Evolutionary conservation across 345 rosid species (phyloP), one percentile per base, ranked within the genome.

Genomic region (Populus alba): DNA sequence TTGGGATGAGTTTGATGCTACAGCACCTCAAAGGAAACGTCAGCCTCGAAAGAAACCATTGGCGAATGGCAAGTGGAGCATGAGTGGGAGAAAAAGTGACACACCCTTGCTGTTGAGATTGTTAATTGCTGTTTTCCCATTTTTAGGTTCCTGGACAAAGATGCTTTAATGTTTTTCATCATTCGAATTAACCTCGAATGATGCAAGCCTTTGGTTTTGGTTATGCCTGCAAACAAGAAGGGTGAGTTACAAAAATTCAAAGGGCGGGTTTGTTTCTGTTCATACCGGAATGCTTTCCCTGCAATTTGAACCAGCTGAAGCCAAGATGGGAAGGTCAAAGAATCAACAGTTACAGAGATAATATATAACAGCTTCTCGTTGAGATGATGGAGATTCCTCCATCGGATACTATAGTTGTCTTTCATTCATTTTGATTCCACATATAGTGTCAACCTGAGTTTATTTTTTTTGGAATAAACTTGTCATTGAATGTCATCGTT

Each of bases 61-160:
- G 27, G 66, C 22, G 49, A 71, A 81, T 23, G 77, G 82, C 72
- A 84, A 81, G 81, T 78, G 75, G 77, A 84, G 87, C 33, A 75
- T 41, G 70, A 71, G 76, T 61, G 73, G 65, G 27, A 75, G 82
- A 63, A 77, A 69, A 79, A 77, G 79, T 17, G 83, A 81, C 23
- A 71, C 76, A 8, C 92, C 92, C 15, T 82, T 88, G 73, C 78
- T 88, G 69, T 66, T 91, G 88, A 88, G 90, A 78, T 75, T 91
- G 76, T 80, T 89, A 86, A 73, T 89, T 77, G 85, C 91, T 38
- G 70, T 87, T 79, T 91, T 91, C 75, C 92, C 92, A 68, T 86
- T 91, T 81, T 76, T 91, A 63, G 77, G 84, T 68, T 85, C 82
- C 7, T 88, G 90, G 91, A 81, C 87, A 47, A 86, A 85, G 75